A percentile compares a stretch with the other conserved stretches of the same genome.
Evolutionary conservation across 2,329 filamentous ascomycete genomes (phyloP).

Genomic region (Coniochaeta ligniaria): DNA sequence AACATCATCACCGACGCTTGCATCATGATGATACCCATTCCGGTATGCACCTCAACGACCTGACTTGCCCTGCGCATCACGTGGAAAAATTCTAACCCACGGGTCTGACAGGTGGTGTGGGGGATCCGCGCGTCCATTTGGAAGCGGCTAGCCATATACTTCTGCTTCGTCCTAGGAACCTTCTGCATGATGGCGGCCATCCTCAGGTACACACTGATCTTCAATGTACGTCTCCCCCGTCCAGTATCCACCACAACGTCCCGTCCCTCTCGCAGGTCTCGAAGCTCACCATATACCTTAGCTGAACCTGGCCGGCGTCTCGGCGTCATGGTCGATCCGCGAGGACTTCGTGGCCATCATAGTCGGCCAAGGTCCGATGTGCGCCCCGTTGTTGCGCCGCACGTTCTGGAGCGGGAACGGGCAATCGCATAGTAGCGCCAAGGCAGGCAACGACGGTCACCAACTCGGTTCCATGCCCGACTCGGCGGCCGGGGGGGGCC

Average conservation of each 20-base stretch:
- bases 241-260: neutral
- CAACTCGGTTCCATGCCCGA: neutral
- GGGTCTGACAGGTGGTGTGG: neutral
- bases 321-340: neutral
- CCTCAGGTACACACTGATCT: neutral
- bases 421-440: neutral
- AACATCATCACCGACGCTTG: neutral
- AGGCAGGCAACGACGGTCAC: neutral
- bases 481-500: neutral
- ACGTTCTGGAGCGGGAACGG: neutral
- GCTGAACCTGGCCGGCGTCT: neutral
- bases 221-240: neutral
- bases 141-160: neutral
- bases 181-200: neutral
- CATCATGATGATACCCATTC: conserved; percentile 1
- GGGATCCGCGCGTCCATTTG: neutral
- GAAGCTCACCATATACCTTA: neutral
- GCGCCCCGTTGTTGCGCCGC: neutral
- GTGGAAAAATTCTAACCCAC: neutral
- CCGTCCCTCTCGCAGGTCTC: neutral
- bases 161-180: neutral
- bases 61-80: neutral
- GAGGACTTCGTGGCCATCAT: conserved; percentile 1
- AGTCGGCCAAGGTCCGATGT: neutral
- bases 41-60: neutral